Evolutionary conservation across 2,329 filamentous ascomycete species (phyloP).

Genomic region (Capronia epimyces): DNA sequence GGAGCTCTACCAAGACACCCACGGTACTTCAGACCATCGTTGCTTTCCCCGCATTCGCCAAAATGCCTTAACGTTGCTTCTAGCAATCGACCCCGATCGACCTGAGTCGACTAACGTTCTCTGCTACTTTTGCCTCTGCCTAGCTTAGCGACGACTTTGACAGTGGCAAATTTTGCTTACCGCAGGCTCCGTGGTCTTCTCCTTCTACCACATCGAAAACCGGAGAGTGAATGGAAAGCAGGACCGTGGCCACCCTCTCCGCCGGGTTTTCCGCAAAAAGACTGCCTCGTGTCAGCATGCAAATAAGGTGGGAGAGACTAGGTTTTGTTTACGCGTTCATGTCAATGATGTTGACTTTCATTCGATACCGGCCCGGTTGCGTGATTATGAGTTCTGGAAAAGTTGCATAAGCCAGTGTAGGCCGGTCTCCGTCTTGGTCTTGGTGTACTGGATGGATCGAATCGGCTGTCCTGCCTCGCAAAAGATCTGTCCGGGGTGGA

Average conservation of each 20-base stretch:
- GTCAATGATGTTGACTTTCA: constrained; percentile 27
- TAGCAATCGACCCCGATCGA: constrained; percentile 19
- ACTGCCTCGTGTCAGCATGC: constrained; percentile 6
- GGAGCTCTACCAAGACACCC: too few relatives aligned
- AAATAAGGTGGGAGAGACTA: not conserved
- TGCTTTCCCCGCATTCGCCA: not conserved
- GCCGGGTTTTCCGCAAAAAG: not conserved
- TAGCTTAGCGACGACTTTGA: not conserved
- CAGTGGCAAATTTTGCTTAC: constrained; percentile 3
- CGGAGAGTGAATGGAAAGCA: constrained; percentile 19
- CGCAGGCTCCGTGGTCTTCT: constrained; percentile 11
- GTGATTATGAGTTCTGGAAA: constrained; percentile 26
- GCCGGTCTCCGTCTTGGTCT: constrained; percentile 13
- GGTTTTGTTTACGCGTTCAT: constrained; percentile 23
- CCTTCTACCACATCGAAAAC: constrained; percentile 24
- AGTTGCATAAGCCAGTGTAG: constrained; percentile 23
- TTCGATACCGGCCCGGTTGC: constrained; percentile 22
- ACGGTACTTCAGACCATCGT: not conserved
- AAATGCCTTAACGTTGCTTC: too few relatives aligned
- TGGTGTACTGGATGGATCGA: constrained; percentile 22
- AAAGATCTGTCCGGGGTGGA: constrained; percentile 21
- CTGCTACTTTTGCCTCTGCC: constrained; percentile 9
- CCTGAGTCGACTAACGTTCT: constrained; percentile 10
- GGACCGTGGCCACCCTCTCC: constrained; percentile 6
- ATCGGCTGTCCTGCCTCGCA: constrained; percentile 26